Percentiles rank a stretch among this genome's conserved stretches.
phyloP scores from a whole-genome alignment of 768 basidiomycete species.

The Serendipita sp. region DNA sequence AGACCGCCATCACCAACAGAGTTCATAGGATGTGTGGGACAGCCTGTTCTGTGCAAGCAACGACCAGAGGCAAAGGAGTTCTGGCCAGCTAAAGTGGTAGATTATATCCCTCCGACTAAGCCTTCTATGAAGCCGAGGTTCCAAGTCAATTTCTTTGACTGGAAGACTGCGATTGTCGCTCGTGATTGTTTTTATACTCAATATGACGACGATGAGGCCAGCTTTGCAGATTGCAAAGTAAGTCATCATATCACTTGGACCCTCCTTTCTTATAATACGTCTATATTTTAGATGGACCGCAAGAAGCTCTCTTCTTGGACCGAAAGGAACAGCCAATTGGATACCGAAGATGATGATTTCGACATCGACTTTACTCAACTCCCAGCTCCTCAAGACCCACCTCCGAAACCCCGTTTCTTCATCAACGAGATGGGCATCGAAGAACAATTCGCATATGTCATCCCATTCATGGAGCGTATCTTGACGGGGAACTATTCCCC shows the following conservation, averaged over 20 bases:
- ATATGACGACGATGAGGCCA: constrained; percentile 29
- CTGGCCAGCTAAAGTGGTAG: constrained; percentile 53
- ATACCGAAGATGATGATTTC: constrained; percentile 18
- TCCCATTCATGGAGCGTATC: constrained; percentile 44
- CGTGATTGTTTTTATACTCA: constrained; percentile 39
- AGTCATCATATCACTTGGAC: background rate
- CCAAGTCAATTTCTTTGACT: constrained; percentile 43
- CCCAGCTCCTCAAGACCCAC: constrained; percentile 27
- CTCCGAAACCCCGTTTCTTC: constrained; percentile 23
- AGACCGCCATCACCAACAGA: background rate
- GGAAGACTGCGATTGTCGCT: constrained; percentile 24
- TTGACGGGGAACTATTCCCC: constrained; percentile 42
- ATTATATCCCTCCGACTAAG: constrained; percentile 31
- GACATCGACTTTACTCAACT: background rate
- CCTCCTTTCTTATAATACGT: background rate
- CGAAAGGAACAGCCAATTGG: constrained; percentile 26
- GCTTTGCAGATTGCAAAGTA: constrained; percentile 50
- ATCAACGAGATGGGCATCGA: constrained; percentile 36
- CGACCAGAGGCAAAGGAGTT: constrained; percentile 25
- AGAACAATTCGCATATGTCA: constrained; percentile 49
- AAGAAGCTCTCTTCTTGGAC: constrained; percentile 31
- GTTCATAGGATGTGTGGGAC: constrained; percentile 25
- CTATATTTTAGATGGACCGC: constrained; percentile 32
- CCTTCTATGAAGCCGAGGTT: constrained; percentile 32
- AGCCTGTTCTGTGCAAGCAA: constrained; percentile 41